A percentile compares a stretch with the other conserved stretches of the same genome.
Conservation (phyloP, 495 filamentous ascomycete species). For the Aspergillus coremiiformis region DNA sequence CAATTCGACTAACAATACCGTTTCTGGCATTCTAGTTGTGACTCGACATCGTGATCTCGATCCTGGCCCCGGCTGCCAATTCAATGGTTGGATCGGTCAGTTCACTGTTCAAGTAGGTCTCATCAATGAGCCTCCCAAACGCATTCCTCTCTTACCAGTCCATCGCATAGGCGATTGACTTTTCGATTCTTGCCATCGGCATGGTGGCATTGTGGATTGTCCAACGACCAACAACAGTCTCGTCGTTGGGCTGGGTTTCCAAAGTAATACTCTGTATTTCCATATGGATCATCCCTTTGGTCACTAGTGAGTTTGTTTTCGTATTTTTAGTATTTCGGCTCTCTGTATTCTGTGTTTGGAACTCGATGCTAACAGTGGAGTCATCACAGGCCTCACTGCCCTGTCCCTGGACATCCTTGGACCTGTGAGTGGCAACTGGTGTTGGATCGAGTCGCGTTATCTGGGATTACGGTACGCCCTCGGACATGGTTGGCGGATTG, state of each 20-base stretch:
- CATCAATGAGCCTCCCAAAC: neutral
- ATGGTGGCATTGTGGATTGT: neutral
- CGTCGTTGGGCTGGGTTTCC: neutral
- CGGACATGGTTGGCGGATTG: neutral
- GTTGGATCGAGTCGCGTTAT: neutral
- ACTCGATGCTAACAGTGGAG: too few species aligned
- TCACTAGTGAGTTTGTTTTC: neutral
- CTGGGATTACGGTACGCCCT: neutral
- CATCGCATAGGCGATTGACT: neutral
- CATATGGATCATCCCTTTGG: neutral
- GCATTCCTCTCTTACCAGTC: neutral
- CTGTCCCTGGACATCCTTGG: neutral
- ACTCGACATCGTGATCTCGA: neutral
- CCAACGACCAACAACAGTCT: neutral
- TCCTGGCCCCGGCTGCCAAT: neutral
- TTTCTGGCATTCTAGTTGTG: neutral
- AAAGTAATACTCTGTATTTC: neutral
- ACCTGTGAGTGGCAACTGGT: neutral
- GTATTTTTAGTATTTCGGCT: neutral
- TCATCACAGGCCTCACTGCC: neutral
- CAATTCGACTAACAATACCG: neutral
- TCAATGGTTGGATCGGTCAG: neutral
- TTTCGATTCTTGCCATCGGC: neutral
- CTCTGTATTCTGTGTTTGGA: too few species aligned
- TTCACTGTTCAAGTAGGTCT: neutral